Percentiles rank a stretch among this genome's conserved stretches.
Evolutionary conservation across 768 basidiomycete species (phyloP).

Genomic region (Hericium alpestre): DNA sequence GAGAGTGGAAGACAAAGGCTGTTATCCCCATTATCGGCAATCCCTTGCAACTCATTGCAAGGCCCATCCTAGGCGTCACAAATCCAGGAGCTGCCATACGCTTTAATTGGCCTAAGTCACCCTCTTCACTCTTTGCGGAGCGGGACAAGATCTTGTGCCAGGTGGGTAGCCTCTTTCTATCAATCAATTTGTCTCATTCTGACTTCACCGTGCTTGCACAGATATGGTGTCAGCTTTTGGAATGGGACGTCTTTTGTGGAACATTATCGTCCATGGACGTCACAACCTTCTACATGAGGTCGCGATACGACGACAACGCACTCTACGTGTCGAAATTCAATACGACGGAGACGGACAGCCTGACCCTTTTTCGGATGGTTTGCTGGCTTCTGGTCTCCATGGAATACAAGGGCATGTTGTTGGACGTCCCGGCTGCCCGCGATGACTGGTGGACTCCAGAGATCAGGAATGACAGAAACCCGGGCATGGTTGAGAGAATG

Average conservation of each 20-base stretch:
- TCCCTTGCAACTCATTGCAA: background rate
- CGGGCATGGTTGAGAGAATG: too few relatives aligned
- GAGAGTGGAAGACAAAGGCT: background rate
- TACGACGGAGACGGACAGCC: background rate
- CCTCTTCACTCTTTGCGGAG: background rate
- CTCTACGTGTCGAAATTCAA: background rate
- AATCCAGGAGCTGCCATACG: background rate
- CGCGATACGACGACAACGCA: background rate
- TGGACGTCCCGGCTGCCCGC: too few relatives aligned
- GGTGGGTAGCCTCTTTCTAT: background rate
- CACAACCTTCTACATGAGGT: background rate
- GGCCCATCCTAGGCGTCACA: background rate
- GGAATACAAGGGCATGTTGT: background rate
- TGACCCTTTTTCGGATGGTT: background rate
- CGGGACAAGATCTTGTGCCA: background rate
- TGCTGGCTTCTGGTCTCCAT: background rate
- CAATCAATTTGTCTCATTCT: background rate
- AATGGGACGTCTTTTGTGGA: background rate
- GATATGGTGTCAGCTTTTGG: background rate
- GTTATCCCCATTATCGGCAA: background rate
- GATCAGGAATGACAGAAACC: too few relatives aligned
- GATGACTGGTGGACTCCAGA: too few relatives aligned
- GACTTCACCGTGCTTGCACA: background rate
- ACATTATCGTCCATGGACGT: background rate
- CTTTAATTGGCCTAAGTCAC: background rate